Base-by-base conservation (phyloP, 768 basidiomycete genomes). In the Dioszegia hungarica region DNA sequence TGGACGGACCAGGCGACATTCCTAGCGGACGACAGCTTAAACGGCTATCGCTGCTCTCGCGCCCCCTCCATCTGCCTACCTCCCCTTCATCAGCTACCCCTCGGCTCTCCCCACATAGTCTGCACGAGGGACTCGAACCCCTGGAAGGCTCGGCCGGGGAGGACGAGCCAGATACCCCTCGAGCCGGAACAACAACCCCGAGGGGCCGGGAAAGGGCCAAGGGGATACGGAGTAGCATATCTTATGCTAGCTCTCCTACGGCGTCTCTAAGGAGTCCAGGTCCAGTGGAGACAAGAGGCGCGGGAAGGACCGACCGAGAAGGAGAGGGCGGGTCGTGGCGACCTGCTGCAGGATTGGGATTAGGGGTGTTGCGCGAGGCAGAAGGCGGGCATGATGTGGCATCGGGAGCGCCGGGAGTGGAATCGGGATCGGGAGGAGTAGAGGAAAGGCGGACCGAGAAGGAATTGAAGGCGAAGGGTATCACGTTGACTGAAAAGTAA, bases 401-500 rank as follows among this genome's bases (percentile, higher is more conserved):
- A 27, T 40, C 17, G 37, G 22, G 25, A 28, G 15, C 27, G 36
- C n/a, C 5, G 40, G 4, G 24, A 27, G 36, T 10, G 37, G 10
- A 38, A 33, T 19, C 24, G 33, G 33, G 10, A 49, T 22, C 12
- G 43, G 25, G 12, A 10, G 39, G 39, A 8, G 19, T 8, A 19
- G 10, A 41, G 39, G 39, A 40, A 4, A 43, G 45, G 19, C 34
- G 36, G 31, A 24, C 25, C 17, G 54, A 49, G 19, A 53, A 34
- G 28, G 49, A 36, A 29, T 36, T 29, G 38, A 20, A 25, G 38
- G 41, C 1, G 46, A 59, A 37, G 37, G 57, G 45, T 20, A 27
- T 50, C 49, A 71, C 66, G 0, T 41, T 71, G 57, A 56, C 63
- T 1, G 69, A 71, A 22, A 67, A 57, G 69, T 71, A 54, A 62